These are phyloP conservation scores for Blastomyces gilchristii DNA, from an alignment of 2,329 filamentous ascomycete genomes.

Conservation along the genomic window DNA sequence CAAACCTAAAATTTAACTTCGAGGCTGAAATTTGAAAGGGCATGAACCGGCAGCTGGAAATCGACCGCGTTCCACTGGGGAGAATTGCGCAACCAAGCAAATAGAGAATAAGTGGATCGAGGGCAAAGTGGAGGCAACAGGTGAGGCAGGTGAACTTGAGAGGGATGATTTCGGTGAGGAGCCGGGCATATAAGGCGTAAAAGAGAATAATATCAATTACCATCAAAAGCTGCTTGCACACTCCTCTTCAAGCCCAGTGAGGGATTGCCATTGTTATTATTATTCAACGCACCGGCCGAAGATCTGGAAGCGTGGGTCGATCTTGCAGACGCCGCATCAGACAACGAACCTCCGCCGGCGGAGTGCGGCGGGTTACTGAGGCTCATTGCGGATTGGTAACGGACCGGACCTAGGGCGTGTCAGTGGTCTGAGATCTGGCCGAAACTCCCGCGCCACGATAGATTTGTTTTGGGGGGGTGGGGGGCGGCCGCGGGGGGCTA, in stretches of 20 bases:
- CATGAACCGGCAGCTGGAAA: not conserved
- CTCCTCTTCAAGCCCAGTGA: conserved; percentile 34
- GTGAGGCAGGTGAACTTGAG: conserved; percentile 10
- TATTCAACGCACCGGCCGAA: conserved; percentile 19
- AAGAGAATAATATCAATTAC: conserved; percentile 26
- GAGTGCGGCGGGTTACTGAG: conserved; percentile 35
- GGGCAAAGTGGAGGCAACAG: not conserved
- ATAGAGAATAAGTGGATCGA: conserved; percentile 1
- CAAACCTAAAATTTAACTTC: not conserved
- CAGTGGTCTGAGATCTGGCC: not conserved
- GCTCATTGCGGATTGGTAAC: conserved; percentile 24
- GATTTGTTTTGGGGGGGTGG: not conserved
- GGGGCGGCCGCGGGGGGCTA: not conserved
- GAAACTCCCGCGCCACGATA: not conserved
- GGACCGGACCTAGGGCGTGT: not conserved
- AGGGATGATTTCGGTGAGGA: conserved; percentile 6
- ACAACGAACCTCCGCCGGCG: conserved; percentile 27
- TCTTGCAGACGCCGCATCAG: conserved; percentile 13
- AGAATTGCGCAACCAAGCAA: not conserved
- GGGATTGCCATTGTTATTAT: conserved; percentile 2
- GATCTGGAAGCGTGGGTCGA: conserved; percentile 28
- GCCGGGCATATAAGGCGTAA: conserved; percentile 7
- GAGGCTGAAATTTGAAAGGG: not conserved
- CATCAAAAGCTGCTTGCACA: conserved; percentile 37
- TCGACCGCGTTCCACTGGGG: not conserved